Base-by-base conservation (phyloP, 371 early-diverging fungal genomes). In the Haplosporangium sp. region DNA sequence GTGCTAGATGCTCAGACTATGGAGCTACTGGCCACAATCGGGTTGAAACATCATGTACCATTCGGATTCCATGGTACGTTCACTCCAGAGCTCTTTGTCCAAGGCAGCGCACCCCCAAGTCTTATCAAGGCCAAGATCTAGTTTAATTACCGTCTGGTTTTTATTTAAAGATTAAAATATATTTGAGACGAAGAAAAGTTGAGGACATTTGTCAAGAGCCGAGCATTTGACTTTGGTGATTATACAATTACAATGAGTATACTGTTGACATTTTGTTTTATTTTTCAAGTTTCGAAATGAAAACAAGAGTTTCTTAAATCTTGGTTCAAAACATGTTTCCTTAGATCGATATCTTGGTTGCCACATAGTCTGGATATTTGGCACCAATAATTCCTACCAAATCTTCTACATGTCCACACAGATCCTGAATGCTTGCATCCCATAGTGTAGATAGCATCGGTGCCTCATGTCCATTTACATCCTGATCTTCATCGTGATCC, bases 361-460 rank as follows among this genome's bases (percentile, higher is more conserved):
- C 82, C 2, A 82, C 82, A 61, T 82, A 90, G 19, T 86, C 86
- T 7, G 91, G 87, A 61, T 89, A 85, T 61, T 88, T 87, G 39
- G 85, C 77, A 39, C 88, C 85, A 62, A 90, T 89, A n/a, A 75
- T 69, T 3, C 84, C 77, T 20, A 89, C 87, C 13, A 89, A 71
- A n/a, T 86, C 75, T 76, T 91, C 92, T 50, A 90, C 77, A 63
- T 89, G 90, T 35, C 87, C 85, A 60, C 92, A 91, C 4, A 91
- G 77, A 17, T 86, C 72, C 61, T 89, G 90, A 55, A 91, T 89
- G 17, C 86, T 86, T 9, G 86, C 79, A 77, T 91, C 92, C 92
- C 92, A 91, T 7, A 73, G 59, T 6, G 76, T 74, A 58, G 83
- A 74, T 44, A 84, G 48, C 71, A 83, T 73, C 1, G 81, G 82